Evolutionary conservation across 306 rosid genomes (phyloP).

Genomic region (Prunus armeniaca): DNA sequence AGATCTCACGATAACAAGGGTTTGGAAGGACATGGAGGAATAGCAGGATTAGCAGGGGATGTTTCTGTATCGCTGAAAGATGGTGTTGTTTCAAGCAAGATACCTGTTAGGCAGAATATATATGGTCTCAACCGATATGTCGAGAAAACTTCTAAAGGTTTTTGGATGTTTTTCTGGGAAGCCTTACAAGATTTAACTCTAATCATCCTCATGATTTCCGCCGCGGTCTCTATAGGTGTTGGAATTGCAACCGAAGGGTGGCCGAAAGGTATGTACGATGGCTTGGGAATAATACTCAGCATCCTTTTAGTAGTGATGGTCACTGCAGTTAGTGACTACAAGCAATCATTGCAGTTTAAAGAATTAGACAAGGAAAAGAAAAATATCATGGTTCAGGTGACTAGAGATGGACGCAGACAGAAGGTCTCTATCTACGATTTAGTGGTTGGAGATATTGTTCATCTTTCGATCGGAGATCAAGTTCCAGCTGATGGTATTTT

Average conservation of each 20-base stretch:
- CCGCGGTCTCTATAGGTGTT: constrained; percentile 60
- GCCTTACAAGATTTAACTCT: constrained; percentile 87
- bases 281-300: constrained; percentile 76
- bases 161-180: constrained; percentile 91
- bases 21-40: constrained; percentile 48
- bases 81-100: constrained; percentile 46
- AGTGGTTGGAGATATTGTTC: constrained; percentile 81
- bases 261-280: constrained; percentile 86
- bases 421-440: constrained; percentile 72
- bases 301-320: constrained; percentile 70
- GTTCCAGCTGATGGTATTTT: constrained; percentile 86
- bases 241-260: constrained; percentile 84
- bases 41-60: constrained; percentile 56
- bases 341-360: constrained; percentile 77
- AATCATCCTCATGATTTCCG: constrained; percentile 61
- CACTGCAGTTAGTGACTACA: constrained; percentile 79
- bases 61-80: constrained; percentile 44
- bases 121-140: constrained; percentile 50
- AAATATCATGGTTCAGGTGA: constrained; percentile 69
- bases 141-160: constrained; percentile 71
- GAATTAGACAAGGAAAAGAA: constrained; percentile 86
- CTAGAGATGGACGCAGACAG: constrained; percentile 65
- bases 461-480: constrained; percentile 74
- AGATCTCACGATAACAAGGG: constrained; percentile 55
- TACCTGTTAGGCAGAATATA: constrained; percentile 45